These are phyloP conservation scores for Candida sanyaensis DNA, from an alignment of 1,139 yeast species.

Conservation along the genomic window DNA sequence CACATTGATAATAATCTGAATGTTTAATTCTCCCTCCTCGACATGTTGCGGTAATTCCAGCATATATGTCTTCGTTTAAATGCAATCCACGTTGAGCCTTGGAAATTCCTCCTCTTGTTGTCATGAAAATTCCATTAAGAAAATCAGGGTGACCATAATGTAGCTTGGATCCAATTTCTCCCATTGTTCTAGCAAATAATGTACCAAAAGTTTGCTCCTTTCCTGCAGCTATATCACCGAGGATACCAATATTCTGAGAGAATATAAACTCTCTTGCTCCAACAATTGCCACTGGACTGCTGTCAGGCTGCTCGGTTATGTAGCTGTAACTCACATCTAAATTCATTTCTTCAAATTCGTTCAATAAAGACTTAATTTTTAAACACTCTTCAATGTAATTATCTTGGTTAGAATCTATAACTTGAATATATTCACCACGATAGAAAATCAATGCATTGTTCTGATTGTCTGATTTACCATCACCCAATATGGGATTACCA, in stretches of 20 bases:
- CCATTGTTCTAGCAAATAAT: conserved; percentile 79
- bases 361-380: conserved; percentile 72
- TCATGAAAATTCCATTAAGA: conserved; percentile 80
- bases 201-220: conserved; percentile 95
- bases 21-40: conserved; percentile 89
- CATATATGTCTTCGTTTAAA: conserved; percentile 86
- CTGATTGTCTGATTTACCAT: conserved; percentile 88
- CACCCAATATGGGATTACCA: conserved; percentile 88
- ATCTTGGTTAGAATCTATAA: conserved; percentile 87
- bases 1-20: conserved; percentile 87
- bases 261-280: conserved; percentile 91
- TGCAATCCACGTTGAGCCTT: conserved; percentile 88
- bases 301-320: conserved; percentile 14
- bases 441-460: conserved; percentile 75
- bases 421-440: conserved; percentile 86
- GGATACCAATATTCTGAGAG: conserved; percentile 80
- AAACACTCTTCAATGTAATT: conserved; percentile 84
- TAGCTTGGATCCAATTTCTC: conserved; percentile 82
- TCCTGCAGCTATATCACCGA: conserved; percentile 93
- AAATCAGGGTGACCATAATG: conserved; percentile 96
- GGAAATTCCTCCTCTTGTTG: conserved; percentile 87
- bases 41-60: conserved; percentile 81
- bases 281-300: conserved; percentile 71
- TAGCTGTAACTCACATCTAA: conserved; percentile 40
- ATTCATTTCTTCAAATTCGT: conserved; percentile 74